These are phyloP conservation scores for Zygosaccharomyces sapae DNA, from an alignment of 1,139 yeast genomes.

Conservation along the genomic window DNA sequence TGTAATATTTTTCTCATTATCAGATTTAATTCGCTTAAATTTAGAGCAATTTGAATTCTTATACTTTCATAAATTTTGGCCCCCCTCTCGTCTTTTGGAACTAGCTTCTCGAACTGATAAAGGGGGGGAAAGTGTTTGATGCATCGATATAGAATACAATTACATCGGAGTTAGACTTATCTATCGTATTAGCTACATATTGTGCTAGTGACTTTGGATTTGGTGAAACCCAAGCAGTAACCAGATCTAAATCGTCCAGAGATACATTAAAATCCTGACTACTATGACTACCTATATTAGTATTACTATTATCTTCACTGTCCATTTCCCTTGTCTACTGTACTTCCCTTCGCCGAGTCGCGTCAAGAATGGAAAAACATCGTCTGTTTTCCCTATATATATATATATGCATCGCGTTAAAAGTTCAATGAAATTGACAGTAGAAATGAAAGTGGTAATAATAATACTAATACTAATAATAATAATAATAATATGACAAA, in stretches of 20 bases:
- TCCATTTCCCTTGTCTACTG: not conserved
- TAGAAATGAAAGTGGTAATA: too few relatives aligned
- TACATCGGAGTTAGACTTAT: constrained; percentile 3
- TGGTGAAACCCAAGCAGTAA: constrained; percentile 19
- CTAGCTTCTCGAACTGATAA: constrained; percentile 20
- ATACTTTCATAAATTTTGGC: constrained; percentile 27
- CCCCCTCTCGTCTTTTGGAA: constrained; percentile 17
- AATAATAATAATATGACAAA: too few relatives aligned
- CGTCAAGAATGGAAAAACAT: not conserved
- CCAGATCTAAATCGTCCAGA: not conserved
- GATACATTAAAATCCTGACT: not conserved
- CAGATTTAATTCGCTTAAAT: constrained; percentile 26
- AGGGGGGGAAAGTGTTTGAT: constrained; percentile 29
- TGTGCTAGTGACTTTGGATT: constrained; percentile 10
- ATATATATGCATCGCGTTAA: constrained; percentile 1
- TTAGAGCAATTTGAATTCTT: constrained; percentile 27
- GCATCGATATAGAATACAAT: constrained; percentile 27
- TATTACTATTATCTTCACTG: not conserved
- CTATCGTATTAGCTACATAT: constrained; percentile 11
- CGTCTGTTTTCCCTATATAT: not conserved
- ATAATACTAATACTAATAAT: too few relatives aligned
- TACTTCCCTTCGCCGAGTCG: not conserved
- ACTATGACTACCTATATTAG: not conserved
- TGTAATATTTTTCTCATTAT: constrained; percentile 22
- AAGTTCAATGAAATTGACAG: not conserved